Evolutionary conservation across 2,329 filamentous ascomycete species (phyloP), one percentile per base, ranked within the genome.

Genomic region (Colletotrichum orchidophilum): DNA sequence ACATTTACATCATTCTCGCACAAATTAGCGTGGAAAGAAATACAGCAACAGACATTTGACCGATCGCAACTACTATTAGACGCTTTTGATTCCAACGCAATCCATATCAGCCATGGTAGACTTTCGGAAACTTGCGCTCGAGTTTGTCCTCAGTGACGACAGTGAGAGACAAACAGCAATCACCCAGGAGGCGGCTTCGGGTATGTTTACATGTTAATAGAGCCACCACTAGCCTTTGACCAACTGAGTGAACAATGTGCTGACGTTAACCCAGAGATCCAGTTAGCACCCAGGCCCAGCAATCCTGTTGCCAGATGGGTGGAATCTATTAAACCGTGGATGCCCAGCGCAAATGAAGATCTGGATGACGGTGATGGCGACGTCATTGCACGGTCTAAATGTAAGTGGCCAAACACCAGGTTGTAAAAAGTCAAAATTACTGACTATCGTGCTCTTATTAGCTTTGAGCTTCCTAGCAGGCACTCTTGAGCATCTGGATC

Each of bases 391-490:
- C 83, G 88, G 58, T 85, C 87, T 15, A 88, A 87, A 76, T 85
- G 86, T 87, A 73, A 69, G 67, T 54, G 54, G 21, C 35, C 5
- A 18, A 53, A 12, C 7, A 1, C 18, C 6, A 39, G n/a, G 31
- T 63, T 39, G 59, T 29, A 29, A 46, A 13, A 18, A 35, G 29
- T n/a, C n/a, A 58, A 0, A 8, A 46, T 21, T 35, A 18, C 49
- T 70, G 55, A 66, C 66, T 18, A 21, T 35, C 33, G 2, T 31
- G 27, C 39, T 15, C 9, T 35, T 2, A 26, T 15, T 50, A 88
- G 88, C 88, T 7, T 76, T 90, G 59, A 84, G 86, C n/a, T 91
- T 90, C 72, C 80, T 91, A 31, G 87, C 88, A 1, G 80, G 80
- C 26, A 90, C 88, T 0, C 78, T 91, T 15, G 81, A 85, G 58